phyloP scores from a whole-genome alignment of 2,329 filamentous ascomycete species.

The Penicillium sp. region DNA sequence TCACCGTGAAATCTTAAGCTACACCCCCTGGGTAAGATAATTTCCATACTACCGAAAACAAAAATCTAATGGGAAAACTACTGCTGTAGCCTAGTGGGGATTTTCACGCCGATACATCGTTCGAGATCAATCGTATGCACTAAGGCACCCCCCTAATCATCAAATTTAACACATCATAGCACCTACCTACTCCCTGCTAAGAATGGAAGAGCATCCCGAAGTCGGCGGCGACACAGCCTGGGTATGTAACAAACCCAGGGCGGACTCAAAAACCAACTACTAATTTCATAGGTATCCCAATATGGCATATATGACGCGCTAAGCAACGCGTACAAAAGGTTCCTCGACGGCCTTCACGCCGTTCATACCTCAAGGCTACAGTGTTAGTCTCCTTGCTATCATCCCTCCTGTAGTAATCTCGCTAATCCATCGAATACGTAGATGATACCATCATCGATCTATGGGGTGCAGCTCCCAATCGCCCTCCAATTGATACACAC shows the following conservation, averaged over 20 bases:
- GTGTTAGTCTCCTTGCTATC: not conserved
- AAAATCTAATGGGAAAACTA: not conserved
- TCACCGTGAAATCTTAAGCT: slow-evolving; percentile 46
- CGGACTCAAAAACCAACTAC: not conserved
- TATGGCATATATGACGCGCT: slow-evolving; percentile 28
- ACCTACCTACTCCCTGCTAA: slow-evolving; percentile 51
- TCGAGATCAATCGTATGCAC: slow-evolving; percentile 48
- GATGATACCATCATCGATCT: slow-evolving; percentile 50
- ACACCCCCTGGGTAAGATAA: slow-evolving; percentile 45
- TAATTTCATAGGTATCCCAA: slow-evolving; percentile 29
- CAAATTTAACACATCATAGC: slow-evolving; percentile 24
- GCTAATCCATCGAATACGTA: slow-evolving; percentile 18
- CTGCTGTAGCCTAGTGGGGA: slow-evolving; percentile 39
- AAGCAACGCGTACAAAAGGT: slow-evolving; percentile 44
- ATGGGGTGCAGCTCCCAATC: slow-evolving; percentile 43
- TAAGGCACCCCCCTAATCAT: not conserved
- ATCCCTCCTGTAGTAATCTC: too few relatives aligned
- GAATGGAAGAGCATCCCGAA: slow-evolving; percentile 51
- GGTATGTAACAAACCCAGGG: slow-evolving; percentile 25
- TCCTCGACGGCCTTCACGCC: slow-evolving; percentile 47
- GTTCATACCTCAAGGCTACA: slow-evolving; percentile 43
- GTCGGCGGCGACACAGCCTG: slow-evolving; percentile 51
- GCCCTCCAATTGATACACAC: slow-evolving; percentile 49
- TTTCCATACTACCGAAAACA: not conserved
- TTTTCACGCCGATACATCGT: slow-evolving; percentile 52